Base-by-base conservation (phyloP, 73 alveolate species). In the Loxodes magnus region DNA sequence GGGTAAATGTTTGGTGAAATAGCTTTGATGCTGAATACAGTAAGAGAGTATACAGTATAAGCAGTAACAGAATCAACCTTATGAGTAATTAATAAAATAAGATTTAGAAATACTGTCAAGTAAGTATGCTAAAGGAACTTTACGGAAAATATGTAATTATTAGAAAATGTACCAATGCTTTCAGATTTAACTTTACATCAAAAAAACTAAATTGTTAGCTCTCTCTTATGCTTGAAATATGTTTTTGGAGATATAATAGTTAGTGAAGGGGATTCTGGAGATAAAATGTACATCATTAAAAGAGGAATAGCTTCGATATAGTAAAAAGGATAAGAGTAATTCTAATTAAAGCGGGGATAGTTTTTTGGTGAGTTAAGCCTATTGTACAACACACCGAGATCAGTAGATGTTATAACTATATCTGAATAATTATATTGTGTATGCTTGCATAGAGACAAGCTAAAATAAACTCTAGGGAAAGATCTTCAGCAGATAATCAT, bases 1-100 rank as follows among this genome's bases (percentile, higher is more conserved):
- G 85, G 81, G 27, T 63, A 71, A 9, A 51, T 74, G 21, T 75
- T 75, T 71, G 89, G 89, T 17, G 89, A 75, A 59, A 53, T 57
- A 21, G 85, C 89, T 36, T 30, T 75, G 22, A 49, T 75, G 17
- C 71, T 70, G 41, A 79, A 74, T 5, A 9, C 56, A 26, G 6
- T 59, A 49, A 7, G 81, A 51, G 42, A 39, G 26, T 10, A 28
- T 17, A 4, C 14, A 0, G 5, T 52, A 10, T 1, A 6, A 20
- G 23, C 26, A 9, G 27, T 15, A 7, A 6, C 16, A 61, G 54
- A 48, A 10, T 3, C 26, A 9, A 44, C 61, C 5, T 51, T 67
- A 24, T 67, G 81, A 73, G 73, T 56, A 34, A 43, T 67, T 21
- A 73, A 67, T 24, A 67, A 73, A 46, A 39, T 26, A 3, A 67